Percentiles rank a stretch among this genome's conserved stretches.
These are phyloP conservation scores for Candida oleophila DNA, from an alignment of 805 yeast genomes.

Conservation along the genomic window DNA sequence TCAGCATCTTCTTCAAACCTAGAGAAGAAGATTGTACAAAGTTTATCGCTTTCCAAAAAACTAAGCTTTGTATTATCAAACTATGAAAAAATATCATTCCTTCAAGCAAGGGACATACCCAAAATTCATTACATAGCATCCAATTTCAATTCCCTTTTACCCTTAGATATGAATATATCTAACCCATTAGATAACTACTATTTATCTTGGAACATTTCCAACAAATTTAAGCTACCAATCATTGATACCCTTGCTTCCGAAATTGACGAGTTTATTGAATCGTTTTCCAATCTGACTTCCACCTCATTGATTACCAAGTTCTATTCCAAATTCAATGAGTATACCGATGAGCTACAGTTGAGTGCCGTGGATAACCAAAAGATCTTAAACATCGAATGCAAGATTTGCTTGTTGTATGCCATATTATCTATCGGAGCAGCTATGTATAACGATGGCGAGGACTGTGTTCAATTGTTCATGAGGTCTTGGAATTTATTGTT, in stretches of 20 bases:
- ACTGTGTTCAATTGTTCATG: constrained; percentile 39
- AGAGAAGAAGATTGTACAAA: constrained; percentile 4
- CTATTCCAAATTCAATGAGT: constrained; percentile 19
- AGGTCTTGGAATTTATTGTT: constrained; percentile 45
- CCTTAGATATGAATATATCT: background rate
- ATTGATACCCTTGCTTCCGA: constrained; percentile 4
- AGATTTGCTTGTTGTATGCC: constrained; percentile 40
- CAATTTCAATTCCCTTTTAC: constrained; percentile 2
- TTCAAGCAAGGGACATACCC: constrained; percentile 3
- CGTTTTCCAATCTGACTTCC: constrained; percentile 9
- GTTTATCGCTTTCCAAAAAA: constrained; percentile 6
- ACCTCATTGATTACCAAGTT: constrained; percentile 29
- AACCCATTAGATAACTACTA: constrained; percentile 4
- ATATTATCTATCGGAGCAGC: constrained; percentile 42
- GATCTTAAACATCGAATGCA: constrained; percentile 30
- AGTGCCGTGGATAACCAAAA: constrained; percentile 12
- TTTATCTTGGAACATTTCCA: constrained; percentile 5
- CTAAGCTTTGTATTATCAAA: constrained; percentile 3
- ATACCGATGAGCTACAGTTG: constrained; percentile 19
- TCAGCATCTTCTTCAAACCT: background rate
- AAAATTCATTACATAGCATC: constrained; percentile 2
- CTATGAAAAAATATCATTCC: constrained; percentile 3
- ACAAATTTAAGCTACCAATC: constrained; percentile 3
- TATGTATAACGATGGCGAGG: constrained; percentile 24
- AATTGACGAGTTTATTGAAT: constrained; percentile 5